Conservation (phyloP, 2,329 filamentous ascomycete species). For the Colletotrichum magnum region DNA sequence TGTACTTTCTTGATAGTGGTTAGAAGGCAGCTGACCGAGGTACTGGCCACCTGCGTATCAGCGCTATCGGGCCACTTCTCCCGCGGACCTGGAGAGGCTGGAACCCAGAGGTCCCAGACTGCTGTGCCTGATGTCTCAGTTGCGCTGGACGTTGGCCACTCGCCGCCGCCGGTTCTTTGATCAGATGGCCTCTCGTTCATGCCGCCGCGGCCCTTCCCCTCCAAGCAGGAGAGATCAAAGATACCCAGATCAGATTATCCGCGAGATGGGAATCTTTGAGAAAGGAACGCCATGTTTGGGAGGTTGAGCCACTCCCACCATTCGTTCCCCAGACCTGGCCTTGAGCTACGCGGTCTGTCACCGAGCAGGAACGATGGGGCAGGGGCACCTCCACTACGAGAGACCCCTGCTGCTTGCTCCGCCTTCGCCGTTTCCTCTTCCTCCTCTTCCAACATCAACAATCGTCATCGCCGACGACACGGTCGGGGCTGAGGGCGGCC, state of each 20-base stretch:
- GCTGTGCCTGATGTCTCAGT: conserved; percentile 39
- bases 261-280: conserved; percentile 18
- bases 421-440: conserved; percentile 9
- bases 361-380: conserved; percentile 33
- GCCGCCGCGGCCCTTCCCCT: conserved; percentile 11
- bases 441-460: conserved; percentile 13
- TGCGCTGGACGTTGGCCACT: conserved; percentile 36
- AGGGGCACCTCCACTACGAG: not conserved
- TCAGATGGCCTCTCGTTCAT: conserved; percentile 40
- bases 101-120: conserved; percentile 29
- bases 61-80: conserved; percentile 11
- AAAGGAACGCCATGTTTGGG: not conserved
- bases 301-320: not conserved
- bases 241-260: not conserved
- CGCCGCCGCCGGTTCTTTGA: conserved; percentile 38
- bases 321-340: conserved; percentile 18
- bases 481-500: conserved; percentile 26
- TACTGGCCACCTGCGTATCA: conserved; percentile 22
- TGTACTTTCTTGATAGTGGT: not conserved
- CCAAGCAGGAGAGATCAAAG: conserved; percentile 10
- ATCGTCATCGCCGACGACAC: conserved; percentile 36
- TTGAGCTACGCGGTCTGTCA: conserved; percentile 21
- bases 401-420: conserved; percentile 22
- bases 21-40: rapidly evolving
- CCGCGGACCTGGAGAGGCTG: conserved; percentile 33